Conservation (phyloP, 2,329 filamentous ascomycete genomes). For the Alternaria sp. region DNA sequence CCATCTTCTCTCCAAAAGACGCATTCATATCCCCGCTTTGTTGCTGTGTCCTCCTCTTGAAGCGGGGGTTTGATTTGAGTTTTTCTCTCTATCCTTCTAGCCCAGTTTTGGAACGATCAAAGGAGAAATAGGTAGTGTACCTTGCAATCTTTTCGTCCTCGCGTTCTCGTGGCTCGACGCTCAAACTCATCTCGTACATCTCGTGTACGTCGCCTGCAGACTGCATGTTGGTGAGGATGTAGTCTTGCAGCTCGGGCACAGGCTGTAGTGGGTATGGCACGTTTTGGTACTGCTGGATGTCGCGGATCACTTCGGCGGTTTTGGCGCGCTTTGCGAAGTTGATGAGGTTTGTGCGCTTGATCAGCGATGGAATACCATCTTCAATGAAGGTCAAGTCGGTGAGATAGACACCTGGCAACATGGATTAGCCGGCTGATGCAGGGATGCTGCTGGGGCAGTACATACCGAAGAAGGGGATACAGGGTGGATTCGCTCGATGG, state of each 20-base stretch:
- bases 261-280: constrained; percentile 92
- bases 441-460: neutral
- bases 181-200: constrained; percentile 98
- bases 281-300: constrained; percentile 98
- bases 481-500: constrained; percentile 91
- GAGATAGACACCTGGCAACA: constrained; percentile 78
- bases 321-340: constrained; percentile 99
- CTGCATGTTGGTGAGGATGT: constrained; percentile 96
- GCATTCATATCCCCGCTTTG: constrained; percentile 1
- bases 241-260: constrained; percentile 92
- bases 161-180: constrained; percentile 90
- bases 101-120: constrained; percentile 5
- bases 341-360: constrained; percentile 95
- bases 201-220: constrained; percentile 95
- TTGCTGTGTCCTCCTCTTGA: neutral
- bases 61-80: neutral
- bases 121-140: constrained; percentile 58
- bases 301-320: constrained; percentile 96
- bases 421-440: neutral
- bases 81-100: neutral
- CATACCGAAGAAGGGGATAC: constrained; percentile 96
- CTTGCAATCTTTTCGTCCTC: constrained; percentile 99
- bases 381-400: constrained; percentile 99
- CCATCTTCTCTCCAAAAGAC: constrained; percentile 2
- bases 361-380: constrained; percentile 93